phyloP scores from a whole-genome alignment of 2,329 filamentous ascomycete species.

The Penicillium brasilianum region DNA sequence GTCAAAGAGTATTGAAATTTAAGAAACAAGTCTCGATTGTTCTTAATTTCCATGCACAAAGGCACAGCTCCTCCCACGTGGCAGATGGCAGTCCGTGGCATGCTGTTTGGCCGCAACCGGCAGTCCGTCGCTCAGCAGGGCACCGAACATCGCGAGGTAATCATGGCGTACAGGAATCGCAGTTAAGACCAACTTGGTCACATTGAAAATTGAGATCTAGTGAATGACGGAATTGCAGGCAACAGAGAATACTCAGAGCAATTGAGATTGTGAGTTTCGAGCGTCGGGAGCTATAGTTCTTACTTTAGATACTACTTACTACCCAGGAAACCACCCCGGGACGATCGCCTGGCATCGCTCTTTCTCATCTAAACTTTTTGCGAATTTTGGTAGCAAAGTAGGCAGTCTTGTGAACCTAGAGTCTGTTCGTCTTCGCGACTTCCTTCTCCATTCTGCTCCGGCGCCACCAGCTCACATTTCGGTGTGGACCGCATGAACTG shows the following conservation, averaged over 20 bases:
- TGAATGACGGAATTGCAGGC: neutral
- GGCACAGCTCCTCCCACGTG: constrained; percentile 3
- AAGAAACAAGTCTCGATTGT: neutral
- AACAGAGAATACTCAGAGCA: neutral
- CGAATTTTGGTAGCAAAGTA: neutral
- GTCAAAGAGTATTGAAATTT: too few relatives aligned
- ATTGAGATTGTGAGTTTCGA: neutral
- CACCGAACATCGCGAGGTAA: constrained; percentile 4
- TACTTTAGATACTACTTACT: neutral
- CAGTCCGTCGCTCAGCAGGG: neutral
- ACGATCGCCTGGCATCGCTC: neutral
- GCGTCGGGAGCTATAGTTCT: neutral
- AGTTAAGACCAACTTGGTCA: neutral
- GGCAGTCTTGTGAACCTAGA: neutral
- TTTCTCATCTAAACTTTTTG: neutral
- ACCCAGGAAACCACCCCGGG: neutral
- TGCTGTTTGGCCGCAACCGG: constrained; percentile 10
- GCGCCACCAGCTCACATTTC: constrained; percentile 9
- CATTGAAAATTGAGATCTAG: neutral
- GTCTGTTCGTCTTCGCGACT: neutral
- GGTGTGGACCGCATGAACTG: neutral
- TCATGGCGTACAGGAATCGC: constrained; percentile 3
- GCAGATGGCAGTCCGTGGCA: constrained; percentile 4
- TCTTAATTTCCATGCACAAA: neutral
- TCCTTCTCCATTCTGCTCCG: neutral